Base-by-base conservation (phyloP, 805 yeast genomes). In the Ogataea wickerhamii region DNA sequence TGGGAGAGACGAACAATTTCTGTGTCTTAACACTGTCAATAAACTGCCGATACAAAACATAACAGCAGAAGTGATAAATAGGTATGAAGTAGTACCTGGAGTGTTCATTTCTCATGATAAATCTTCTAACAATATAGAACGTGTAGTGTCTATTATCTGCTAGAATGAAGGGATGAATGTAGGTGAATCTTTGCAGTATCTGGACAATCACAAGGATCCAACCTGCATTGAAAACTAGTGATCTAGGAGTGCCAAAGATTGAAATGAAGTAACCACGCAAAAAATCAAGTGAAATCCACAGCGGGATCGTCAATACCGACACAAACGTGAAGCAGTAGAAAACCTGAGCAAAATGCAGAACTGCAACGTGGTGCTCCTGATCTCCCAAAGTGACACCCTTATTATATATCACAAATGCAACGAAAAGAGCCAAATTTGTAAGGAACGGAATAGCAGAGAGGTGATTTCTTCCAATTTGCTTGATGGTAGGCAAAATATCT, bases 141-240 rank as follows among this genome's bases (percentile, higher is more conserved):
- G 95, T 80, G 58, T 80, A 87, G 61, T 93, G 98, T 51, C 98
- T 76, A 64, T 93, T 93, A 60, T 93, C 98, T 0, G 98, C 94
- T 30, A 91, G 68, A 27, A 93, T 60, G 59, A 91, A 93, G 6
- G 97, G 97, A 59, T 93, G 98, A 2, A 79, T 80, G 2, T 82
- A 66, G 0, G 96, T 85, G 58, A 73, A 82, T 41, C 68, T 68
- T 25, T 78, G 67, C 16, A 86, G 70, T 2, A 76, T 53, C 14
- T 69, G 47, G 45, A 64, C 63, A 18, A 84, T 73, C 4, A 40
- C 27, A 22, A 53, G 48, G 18, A 51, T 34, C 55, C 53, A 55
- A 3, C 42, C 36, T 0, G 38, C 25, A 35, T 57, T 58, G 31
- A 52, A 43, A 1, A 49, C 18, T 4, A 56, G 14, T 4, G 40